Evolutionary conservation across 116 monocot genomes (phyloP), one percentile per base, ranked within the genome.

Genomic region (Phalaenopsis hybrid): DNA sequence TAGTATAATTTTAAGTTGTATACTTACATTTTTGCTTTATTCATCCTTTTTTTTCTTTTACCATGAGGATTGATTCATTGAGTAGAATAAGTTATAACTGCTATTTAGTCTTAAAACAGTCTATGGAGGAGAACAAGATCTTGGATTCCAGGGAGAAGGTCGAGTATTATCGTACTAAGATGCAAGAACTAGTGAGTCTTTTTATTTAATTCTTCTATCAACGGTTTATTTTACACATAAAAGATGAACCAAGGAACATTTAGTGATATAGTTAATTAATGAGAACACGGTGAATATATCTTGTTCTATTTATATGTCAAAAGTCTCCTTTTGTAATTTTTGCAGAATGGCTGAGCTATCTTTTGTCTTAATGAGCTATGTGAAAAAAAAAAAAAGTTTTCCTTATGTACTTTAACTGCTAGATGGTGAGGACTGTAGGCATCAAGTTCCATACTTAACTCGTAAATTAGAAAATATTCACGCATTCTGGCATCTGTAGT

Each of bases 161-260:
- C 51, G 88, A 88, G 51, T 90, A 76, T 78, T 90, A 88, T 57
- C 88, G 88, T 41, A 82, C 84, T 15, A 90, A 76, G 84, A 90
- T 90, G 90, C 90, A 90, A 72, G 90, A 90, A 75, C 88, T 90
- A 78, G 90, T 90, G 61, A 88, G 90, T 81, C 31, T 57, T 20
- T 11, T 82, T 21, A 33, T 78, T n/a, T 79, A 41, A 41, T 72
- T 72, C 28, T 67, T 2, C 21, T 65, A 1, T 65, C 21, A 21
- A 8, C 7, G 52, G 18, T 72, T 72, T 41, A 72, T 9, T 72
- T 15, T 41, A 16, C 16, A 41, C 34, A 41, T 72, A 15, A 37
- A 16, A 41, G 37, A 72, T 72, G 15, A 72, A 16, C 28, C 16
- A 37, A 72, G 33, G 33, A 41, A 23, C 72, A 34, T 41, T 13